Evolutionary conservation across 2,329 filamentous ascomycete species (phyloP).

Genomic region (Grosmannia penicillata): DNA sequence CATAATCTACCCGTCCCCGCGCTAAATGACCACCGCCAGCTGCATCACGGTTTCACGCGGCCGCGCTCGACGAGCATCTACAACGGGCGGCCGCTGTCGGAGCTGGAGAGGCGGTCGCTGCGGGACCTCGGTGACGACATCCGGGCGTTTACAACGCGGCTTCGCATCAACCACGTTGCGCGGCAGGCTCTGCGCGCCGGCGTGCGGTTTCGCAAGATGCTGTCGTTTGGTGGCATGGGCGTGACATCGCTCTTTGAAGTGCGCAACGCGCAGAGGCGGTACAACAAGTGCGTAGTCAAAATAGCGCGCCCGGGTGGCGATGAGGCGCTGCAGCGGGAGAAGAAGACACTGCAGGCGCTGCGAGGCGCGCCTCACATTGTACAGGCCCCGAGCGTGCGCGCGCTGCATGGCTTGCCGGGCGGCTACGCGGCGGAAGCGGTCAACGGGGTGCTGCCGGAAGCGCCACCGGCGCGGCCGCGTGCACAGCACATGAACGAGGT

Average conservation of each 20-base stretch:
- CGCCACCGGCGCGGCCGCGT: background rate
- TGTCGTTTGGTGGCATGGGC: constrained; percentile 8
- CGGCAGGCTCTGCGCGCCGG: background rate
- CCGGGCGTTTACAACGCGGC: background rate
- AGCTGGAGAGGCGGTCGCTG: background rate
- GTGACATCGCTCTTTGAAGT: constrained; percentile 8
- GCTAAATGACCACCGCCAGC: background rate
- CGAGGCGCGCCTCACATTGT: constrained; percentile 4
- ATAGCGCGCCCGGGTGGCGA: background rate
- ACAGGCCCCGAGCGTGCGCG: background rate
- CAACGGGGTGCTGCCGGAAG: background rate
- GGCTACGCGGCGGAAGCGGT: constrained; percentile 1
- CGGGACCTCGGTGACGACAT: background rate
- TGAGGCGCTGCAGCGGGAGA: background rate
- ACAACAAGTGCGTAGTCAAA: constrained; percentile 9
- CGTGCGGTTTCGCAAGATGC: constrained; percentile 7
- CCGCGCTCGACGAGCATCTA: background rate
- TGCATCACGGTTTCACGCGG: background rate
- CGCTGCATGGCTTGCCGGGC: constrained; percentile 1
- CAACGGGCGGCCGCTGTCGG: background rate
- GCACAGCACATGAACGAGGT: background rate
- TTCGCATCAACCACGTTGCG: background rate
- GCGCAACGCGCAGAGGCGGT: background rate
- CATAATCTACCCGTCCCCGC: no score
- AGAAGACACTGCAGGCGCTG: background rate